Base-by-base conservation (phyloP, 169 alveolate species). In the Plasmodium relictum region DNA sequence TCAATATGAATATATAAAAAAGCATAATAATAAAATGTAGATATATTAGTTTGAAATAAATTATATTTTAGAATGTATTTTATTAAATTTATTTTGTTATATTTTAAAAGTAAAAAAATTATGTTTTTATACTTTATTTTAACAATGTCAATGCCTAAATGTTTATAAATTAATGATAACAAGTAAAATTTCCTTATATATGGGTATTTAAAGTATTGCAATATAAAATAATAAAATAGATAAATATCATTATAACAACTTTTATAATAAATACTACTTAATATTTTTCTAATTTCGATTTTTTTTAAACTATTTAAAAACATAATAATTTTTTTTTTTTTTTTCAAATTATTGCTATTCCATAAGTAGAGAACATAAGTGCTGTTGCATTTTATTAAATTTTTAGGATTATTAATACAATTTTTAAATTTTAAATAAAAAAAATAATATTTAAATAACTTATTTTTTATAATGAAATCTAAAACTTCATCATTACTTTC, bases 271-370 rank as follows among this genome's bases (percentile, higher is more conserved):
- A 80, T 52, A n/a, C 22, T 48, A 42, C n/a, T 50, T 18, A 80
- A 44, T 14, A 80, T 37, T 0, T n/a, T 48, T 61, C 56, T 3
- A 16, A 61, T 14, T 52, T 52, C 44, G 12, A 18, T 14, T 6
- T 45, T 37, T 10, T 37, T 61, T 14, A 66, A 70, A 3, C 37
- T 39, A 18, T 61, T 66, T 41, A 80, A 66, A 66, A 80, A 80
- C 39, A 31, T 16, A 61, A 80, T 80, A 18, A 80, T 80, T 66
- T 80, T 68, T 50, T 80, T 80, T 50, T 80, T 80, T 31, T 31
- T 31, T 20, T 58, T 80, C 18, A 24, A n/a, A 3, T 22, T 65
- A 22, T 65, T 48, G n/a, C 26, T 16, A 8, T 50, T 1, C 90
- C 90, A 80, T 20, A 80, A 24, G 22, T 66, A 16, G 2, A 80